Conservation (phyloP, 352 stramenopile genomes). For the Globisporangium parvum region DNA sequence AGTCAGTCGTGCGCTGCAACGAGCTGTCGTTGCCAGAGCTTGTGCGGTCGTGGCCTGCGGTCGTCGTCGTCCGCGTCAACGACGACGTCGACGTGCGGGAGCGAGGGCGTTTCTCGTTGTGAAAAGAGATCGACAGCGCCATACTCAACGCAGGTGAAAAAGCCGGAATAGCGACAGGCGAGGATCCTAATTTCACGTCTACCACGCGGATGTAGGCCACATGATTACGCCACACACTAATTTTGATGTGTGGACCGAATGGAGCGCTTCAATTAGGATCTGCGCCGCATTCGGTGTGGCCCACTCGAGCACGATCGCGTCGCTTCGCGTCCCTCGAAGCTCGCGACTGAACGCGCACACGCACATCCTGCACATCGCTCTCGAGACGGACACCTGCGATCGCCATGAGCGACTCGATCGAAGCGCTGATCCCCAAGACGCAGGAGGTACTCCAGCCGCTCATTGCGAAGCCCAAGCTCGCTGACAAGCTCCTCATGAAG, state of each 20-base stretch:
- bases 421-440: conserved; percentile 68
- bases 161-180: too few species aligned
- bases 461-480: conserved; percentile 91
- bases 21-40: too few species aligned
- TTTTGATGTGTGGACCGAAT: too few species aligned
- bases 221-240: too few species aligned
- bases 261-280: too few species aligned
- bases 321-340: neutral
- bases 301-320: neutral
- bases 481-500: conserved; percentile 93
- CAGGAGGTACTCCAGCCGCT: conserved; percentile 85
- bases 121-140: neutral
- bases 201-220: too few species aligned
- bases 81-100: neutral
- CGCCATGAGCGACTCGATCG: conserved; percentile 49
- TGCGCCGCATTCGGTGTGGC: too few species aligned
- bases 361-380: neutral
- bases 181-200: too few species aligned
- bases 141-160: neutral
- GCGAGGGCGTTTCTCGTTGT: neutral
- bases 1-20: neutral
- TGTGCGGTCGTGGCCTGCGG: too few species aligned
- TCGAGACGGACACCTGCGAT: neutral
- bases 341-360: too few species aligned
- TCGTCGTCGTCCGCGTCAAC: neutral